Evolutionary conservation across 1,284 basidiomycete species (phyloP), one percentile per base, ranked within the genome.

Genomic region (Boletellus deceptivus): DNA sequence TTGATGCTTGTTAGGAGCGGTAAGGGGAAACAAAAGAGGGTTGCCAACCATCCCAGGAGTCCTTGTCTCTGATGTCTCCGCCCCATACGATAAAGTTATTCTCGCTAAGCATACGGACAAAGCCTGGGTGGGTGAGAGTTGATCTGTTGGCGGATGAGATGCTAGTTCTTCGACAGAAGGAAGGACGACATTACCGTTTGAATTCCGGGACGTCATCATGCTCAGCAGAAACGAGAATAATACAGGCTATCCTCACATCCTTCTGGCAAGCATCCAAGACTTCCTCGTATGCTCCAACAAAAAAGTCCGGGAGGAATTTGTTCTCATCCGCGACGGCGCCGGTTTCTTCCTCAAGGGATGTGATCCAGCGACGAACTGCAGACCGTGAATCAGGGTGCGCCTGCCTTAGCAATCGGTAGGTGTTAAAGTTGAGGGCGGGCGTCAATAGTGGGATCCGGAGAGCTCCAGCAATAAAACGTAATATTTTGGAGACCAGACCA

Each of bases 151-250:
- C n/a, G 13, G 17, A 27, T 59, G 41, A 61, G 46, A 25, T 13
- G n/a, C 16, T 14, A 3, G 3, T 36, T 35, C 6, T 8, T 40
- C 20, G 6, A 18, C 14, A 38, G 2, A 35, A 17, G 5, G 9
- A 22, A 33, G 38, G 27, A 42, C 38, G 3, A 58, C 77, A 2
- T 25, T 43, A 86, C 84, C 84, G 78, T 70, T 94, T 94, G 74
- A 98, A 98, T 57, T 85, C 84, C 1, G 84, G 75, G 36, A 89
- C 89, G 60, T 95, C 86, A 62, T 96, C 91, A 60, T 98, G 94
- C 62, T 97, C 93, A 34, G 84, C 83, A 61, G 90, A 93, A 43
- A 93, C 85, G n/a, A 98, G 75, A 1, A 98, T 71, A 1, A 95
- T 80, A 59, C 91, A 89, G 0, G 88, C 86, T 42, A 97, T 78